phyloP scores from a whole-genome alignment of 1,139 yeast genomes.

The Groenewaldozyma auringiensis region DNA sequence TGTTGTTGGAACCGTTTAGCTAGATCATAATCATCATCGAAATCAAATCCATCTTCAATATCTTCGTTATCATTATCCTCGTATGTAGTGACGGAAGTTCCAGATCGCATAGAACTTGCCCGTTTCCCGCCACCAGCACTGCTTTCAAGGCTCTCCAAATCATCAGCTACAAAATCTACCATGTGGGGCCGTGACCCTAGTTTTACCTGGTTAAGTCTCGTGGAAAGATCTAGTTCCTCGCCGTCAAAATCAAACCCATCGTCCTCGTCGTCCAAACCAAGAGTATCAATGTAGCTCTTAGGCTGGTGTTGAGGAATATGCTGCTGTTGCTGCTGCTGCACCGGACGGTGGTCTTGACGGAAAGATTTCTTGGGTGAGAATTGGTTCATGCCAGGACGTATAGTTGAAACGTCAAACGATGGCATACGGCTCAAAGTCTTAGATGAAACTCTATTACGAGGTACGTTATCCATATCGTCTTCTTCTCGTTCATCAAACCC shows the following conservation, averaged over 20 bases:
- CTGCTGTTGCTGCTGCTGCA: too few relatives aligned
- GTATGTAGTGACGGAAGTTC: not conserved
- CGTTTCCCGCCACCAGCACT: not conserved
- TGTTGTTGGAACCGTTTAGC: constrained; percentile 4
- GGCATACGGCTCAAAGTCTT: not conserved
- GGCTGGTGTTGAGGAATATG: too few relatives aligned
- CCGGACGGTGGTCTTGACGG: not conserved
- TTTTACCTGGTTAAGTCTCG: not conserved
- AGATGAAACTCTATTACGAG: not conserved
- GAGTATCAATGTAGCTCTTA: not conserved
- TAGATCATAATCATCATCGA: constrained; percentile 10
- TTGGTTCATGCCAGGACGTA: not conserved
- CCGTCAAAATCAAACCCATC: constrained; percentile 18
- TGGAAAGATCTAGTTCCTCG: not conserved
- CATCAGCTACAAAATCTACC: constrained; percentile 2
- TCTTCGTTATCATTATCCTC: constrained; percentile 8
- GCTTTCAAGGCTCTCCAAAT: constrained; percentile 1
- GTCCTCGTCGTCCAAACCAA: constrained; percentile 17
- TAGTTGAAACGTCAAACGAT: not conserved
- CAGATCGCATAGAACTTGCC: not conserved
- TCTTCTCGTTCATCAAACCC: not conserved
- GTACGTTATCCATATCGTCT: not conserved
- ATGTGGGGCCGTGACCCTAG: not conserved
- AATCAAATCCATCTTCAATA: constrained; percentile 19
- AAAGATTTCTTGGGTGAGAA: not conserved